A percentile compares a stretch with the other conserved stretches of the same genome.
phyloP scores from a whole-genome alignment of 2,329 filamentous ascomycete species.

The Colletotrichum spinosum region DNA sequence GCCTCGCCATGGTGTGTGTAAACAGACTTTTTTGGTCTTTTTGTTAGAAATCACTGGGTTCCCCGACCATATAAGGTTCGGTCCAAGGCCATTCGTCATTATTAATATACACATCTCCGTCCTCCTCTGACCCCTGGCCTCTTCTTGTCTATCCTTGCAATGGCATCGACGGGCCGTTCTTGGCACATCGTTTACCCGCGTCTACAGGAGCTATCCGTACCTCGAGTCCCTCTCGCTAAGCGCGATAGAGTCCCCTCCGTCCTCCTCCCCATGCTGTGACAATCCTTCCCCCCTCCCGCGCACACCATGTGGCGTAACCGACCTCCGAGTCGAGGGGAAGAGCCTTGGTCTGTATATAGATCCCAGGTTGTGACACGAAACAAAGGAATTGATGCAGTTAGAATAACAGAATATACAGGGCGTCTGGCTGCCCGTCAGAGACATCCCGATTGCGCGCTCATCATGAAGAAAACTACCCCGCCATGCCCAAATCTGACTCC shows the following conservation, averaged over 20 bases:
- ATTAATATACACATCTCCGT: conserved; percentile 34
- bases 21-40: conserved; percentile 1
- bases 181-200: neutral
- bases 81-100: conserved; percentile 35
- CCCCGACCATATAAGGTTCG: neutral
- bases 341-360: conserved; percentile 31
- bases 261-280: neutral
- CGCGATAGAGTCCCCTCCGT: neutral
- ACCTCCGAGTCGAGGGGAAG: neutral
- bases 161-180: conserved; percentile 4
- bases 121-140: conserved; percentile 1
- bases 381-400: conserved; percentile 26
- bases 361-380: conserved; percentile 25
- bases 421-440: neutral
- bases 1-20: no score
- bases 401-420: conserved; percentile 9
- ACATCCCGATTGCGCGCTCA: conserved; percentile 18
- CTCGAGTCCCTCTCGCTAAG: neutral
- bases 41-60: no score
- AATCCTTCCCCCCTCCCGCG: conserved; percentile 4
- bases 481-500: conserved; percentile 37
- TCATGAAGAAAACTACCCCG: conserved; percentile 34
- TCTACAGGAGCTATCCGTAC: neutral
- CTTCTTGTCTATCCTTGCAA: conserved; percentile 11
- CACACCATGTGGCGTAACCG: neutral